Evolutionary conservation across 805 yeast species (phyloP).

Genomic region (Pichia cabralensis): DNA sequence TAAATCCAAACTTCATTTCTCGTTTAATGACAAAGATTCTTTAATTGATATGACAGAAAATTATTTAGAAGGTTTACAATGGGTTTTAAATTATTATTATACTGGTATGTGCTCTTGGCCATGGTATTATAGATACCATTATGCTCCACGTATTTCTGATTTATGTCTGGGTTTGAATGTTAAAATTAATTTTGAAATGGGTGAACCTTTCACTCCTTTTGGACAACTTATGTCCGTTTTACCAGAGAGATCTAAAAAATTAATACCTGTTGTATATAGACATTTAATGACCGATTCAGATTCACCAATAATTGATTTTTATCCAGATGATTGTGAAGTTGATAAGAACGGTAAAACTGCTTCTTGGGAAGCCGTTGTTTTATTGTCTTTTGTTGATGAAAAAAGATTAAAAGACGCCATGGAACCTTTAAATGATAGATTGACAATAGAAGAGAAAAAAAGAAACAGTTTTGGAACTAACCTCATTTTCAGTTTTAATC

Average conservation of each 20-base stretch:
- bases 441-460: conserved; percentile 58
- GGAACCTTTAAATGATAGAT: conserved; percentile 48
- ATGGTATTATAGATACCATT: conserved; percentile 86
- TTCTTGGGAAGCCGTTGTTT: conserved; percentile 96
- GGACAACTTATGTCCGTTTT: conserved; percentile 96
- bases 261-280: conserved; percentile 73
- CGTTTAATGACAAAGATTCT: conserved; percentile 48
- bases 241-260: conserved; percentile 78
- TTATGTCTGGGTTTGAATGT: conserved; percentile 61
- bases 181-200: conserved; percentile 51
- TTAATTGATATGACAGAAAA: conserved; percentile 61
- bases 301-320: conserved; percentile 84
- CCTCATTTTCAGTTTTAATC: conserved; percentile 60
- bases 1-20: conserved; percentile 65
- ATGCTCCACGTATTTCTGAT: conserved; percentile 92
- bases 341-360: conserved; percentile 94
- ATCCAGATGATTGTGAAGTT: conserved; percentile 77
- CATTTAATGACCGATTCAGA: conserved; percentile 74
- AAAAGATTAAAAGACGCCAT: conserved; percentile 62
- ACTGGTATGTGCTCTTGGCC: conserved; percentile 92
- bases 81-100: conserved; percentile 91
- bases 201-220: conserved; percentile 81
- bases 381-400: conserved; percentile 86
- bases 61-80: conserved; percentile 89
- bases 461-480: conserved; percentile 73